phyloP scores from a whole-genome alignment of 129 eudicot species.

The Flaveria trinervia region DNA sequence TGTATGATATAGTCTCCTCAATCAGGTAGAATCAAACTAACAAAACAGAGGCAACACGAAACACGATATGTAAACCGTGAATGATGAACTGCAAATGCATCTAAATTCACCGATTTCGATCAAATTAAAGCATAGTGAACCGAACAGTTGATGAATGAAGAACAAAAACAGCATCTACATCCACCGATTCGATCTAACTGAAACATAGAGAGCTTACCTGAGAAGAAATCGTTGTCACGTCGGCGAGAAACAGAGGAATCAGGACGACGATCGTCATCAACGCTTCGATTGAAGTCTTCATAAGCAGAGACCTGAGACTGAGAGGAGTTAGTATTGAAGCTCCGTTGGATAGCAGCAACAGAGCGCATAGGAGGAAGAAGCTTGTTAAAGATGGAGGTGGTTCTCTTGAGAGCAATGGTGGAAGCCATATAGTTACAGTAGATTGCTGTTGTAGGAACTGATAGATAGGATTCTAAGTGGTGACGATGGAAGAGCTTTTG shows the following conservation, averaged over 20 bases:
- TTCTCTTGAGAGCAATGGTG: constrained; percentile 13
- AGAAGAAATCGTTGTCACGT: constrained; percentile 37
- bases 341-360: constrained; percentile 19
- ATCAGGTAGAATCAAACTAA: too few species aligned
- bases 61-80: too few species aligned
- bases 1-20: too few species aligned
- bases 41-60: too few species aligned
- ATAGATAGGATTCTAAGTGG: background rate
- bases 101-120: too few species aligned
- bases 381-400: constrained; percentile 15
- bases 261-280: constrained; percentile 34
- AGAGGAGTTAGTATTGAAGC: constrained; percentile 29
- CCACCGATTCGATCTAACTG: background rate
- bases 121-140: background rate
- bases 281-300: constrained; percentile 25
- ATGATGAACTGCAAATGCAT: too few species aligned
- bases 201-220: constrained; percentile 16
- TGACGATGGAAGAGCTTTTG: background rate
- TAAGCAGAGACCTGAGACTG: constrained; percentile 40
- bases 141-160: background rate
- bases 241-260: constrained; percentile 38
- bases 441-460: background rate
- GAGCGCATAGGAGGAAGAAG: constrained; percentile 28
- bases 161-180: background rate
- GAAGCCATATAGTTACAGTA: constrained; percentile 17